Percentiles rank a stretch among this genome's conserved stretches.
These are phyloP conservation scores for Cystobasidium slooffiae DNA, from an alignment of 1,284 basidiomycete genomes.

Conservation along the genomic window DNA sequence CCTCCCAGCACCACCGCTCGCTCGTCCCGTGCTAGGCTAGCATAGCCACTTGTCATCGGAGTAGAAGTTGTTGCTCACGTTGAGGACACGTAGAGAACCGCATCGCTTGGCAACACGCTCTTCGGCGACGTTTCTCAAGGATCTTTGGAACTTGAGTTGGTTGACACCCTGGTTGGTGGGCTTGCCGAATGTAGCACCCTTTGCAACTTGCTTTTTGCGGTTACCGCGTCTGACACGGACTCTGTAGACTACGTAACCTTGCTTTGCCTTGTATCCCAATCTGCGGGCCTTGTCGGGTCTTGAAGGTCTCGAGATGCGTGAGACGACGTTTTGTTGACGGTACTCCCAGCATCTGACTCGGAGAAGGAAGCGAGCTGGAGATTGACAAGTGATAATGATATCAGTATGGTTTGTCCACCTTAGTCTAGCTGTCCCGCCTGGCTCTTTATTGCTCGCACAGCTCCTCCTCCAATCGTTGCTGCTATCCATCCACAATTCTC, in stretches of 20 bases:
- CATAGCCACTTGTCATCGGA: background rate
- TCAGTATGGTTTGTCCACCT: constrained; percentile 42
- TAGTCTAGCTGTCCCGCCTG: constrained; percentile 49
- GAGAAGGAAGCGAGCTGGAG: constrained; percentile 94
- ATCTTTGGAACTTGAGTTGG: constrained; percentile 97
- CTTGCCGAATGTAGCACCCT: constrained; percentile 99
- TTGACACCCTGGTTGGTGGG: constrained; percentile 99
- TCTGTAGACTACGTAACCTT: constrained; percentile 98
- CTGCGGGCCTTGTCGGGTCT: constrained; percentile 99
- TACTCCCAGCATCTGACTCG: constrained; percentile 99
- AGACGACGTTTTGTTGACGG: constrained; percentile 96
- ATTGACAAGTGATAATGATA: constrained; percentile 61
- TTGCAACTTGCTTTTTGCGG: constrained; percentile 98
- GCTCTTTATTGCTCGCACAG: background rate
- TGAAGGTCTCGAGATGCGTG: constrained; percentile 95
- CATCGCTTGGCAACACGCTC: constrained; percentile 97
- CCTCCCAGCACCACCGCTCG: no score
- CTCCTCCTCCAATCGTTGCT: background rate
- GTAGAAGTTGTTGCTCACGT: constrained; percentile 44
- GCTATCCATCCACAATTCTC: background rate
- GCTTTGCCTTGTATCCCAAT: constrained; percentile 99
- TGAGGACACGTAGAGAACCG: constrained; percentile 85
- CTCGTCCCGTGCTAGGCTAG: background rate
- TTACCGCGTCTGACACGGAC: constrained; percentile 97
- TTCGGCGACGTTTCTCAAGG: constrained; percentile 90